These are phyloP conservation scores for Cordyceps fumosorosea DNA, from an alignment of 2,329 filamentous ascomycete genomes.

Conservation along the genomic window DNA sequence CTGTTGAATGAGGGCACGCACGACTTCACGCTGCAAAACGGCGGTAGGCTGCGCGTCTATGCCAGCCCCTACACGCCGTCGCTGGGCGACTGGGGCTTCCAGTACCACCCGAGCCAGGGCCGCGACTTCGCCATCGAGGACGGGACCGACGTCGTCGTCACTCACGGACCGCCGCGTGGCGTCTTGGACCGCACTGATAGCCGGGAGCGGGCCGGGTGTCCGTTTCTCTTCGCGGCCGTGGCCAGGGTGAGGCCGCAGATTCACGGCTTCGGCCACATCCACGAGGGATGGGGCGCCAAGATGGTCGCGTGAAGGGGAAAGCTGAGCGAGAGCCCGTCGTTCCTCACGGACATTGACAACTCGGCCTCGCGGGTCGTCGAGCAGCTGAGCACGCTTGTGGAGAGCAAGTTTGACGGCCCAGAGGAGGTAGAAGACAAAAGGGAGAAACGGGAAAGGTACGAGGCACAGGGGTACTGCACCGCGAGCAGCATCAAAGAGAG, in stretches of 20 bases:
- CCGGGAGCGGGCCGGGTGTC: conserved; percentile 24
- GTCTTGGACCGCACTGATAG: conserved; percentile 33
- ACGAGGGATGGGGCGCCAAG: conserved; percentile 32
- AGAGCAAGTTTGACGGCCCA: background rate
- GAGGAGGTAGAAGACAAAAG: background rate
- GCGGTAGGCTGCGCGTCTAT: conserved; percentile 35
- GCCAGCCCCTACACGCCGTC: conserved; percentile 40
- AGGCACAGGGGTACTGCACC: background rate
- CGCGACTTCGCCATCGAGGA: conserved; percentile 23
- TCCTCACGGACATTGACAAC: conserved; percentile 44
- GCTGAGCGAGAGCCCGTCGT: conserved; percentile 26
- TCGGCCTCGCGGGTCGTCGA: conserved; percentile 29
- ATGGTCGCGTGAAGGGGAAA: conserved; percentile 38
- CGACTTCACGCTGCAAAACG: conserved; percentile 32
- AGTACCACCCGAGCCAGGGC: conserved; percentile 27
- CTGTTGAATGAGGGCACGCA: conserved; percentile 38
- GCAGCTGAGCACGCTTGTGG: background rate
- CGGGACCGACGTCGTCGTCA: conserved; percentile 26
- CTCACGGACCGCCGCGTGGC: conserved; percentile 31
- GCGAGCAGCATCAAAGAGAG: background rate
- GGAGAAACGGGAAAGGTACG: background rate
- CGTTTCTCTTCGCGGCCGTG: conserved; percentile 25
- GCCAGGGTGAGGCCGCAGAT: conserved; percentile 24
- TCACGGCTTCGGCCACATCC: conserved; percentile 33
- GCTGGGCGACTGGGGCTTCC: conserved; percentile 35